Evolutionary conservation across 129 eudicot species (phyloP).

Genomic region (Scalesia atractyloides): DNA sequence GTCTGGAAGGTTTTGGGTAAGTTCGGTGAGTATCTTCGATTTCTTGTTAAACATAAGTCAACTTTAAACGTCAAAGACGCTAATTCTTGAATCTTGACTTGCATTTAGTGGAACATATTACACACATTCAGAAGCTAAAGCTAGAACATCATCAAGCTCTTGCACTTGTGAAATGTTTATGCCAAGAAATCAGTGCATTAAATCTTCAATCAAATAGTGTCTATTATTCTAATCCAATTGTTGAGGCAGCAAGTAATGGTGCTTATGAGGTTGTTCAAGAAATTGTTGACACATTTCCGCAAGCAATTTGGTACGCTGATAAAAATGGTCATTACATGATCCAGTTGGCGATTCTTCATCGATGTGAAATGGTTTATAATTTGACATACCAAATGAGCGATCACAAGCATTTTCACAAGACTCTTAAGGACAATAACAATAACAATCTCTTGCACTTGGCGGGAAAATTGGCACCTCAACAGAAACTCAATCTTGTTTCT

Average conservation of each 20-base stretch:
- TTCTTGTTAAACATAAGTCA: background rate
- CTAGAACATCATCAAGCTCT: constrained; percentile 40
- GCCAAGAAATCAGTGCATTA: constrained; percentile 34
- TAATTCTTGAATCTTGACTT: constrained; percentile 21
- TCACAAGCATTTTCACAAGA: constrained; percentile 33
- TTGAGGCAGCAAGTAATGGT: constrained; percentile 44
- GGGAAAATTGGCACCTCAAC: constrained; percentile 40
- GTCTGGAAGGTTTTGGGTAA: constrained; percentile 26
- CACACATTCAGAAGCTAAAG: constrained; percentile 32
- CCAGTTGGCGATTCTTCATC: constrained; percentile 44
- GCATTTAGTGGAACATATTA: constrained; percentile 38
- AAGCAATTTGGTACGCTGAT: constrained; percentile 45
- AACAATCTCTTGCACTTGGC: constrained; percentile 50
- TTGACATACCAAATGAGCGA: constrained; percentile 40
- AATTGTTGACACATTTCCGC: constrained; percentile 45
- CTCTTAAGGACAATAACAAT: constrained; percentile 31
- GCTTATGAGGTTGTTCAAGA: constrained; percentile 47
- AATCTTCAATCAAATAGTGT: constrained; percentile 32
- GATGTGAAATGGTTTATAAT: constrained; percentile 44
- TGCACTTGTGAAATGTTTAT: constrained; percentile 34
- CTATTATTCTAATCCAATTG: constrained; percentile 26
- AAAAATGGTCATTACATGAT: constrained; percentile 31
- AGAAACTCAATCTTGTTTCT: constrained; percentile 45
- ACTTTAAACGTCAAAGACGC: constrained; percentile 3
- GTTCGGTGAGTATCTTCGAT: constrained; percentile 20